Evolutionary conservation across 1,284 basidiomycete species (phyloP).

Genomic region (Moesziomyces antarcticus): DNA sequence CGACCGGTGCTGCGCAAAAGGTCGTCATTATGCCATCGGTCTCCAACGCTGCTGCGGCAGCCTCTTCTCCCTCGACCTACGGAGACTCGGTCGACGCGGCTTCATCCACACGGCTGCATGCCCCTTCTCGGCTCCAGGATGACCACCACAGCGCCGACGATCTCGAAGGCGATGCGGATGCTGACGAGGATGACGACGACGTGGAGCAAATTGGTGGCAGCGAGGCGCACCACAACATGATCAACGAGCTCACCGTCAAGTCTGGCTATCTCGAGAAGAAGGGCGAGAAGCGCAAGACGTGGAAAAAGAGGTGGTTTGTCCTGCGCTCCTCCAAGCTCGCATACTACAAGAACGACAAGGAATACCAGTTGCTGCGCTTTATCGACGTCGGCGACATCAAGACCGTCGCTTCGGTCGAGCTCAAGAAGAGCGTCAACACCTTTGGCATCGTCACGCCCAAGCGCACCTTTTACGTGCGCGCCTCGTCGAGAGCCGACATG

Average conservation of each 20-base stretch:
- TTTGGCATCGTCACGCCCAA: constrained; percentile 92
- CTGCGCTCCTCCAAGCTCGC: constrained; percentile 88
- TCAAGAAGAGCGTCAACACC: constrained; percentile 89
- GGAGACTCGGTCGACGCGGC: background rate
- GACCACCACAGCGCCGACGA: constrained; percentile 28
- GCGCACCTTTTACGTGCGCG: constrained; percentile 93
- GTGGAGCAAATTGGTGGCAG: constrained; percentile 77
- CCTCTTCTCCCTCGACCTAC: constrained; percentile 2
- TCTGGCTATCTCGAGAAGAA: constrained; percentile 94
- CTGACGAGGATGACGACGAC: constrained; percentile 78
- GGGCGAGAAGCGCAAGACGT: constrained; percentile 95
- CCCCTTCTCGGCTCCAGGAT: constrained; percentile 13
- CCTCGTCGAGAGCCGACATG: constrained; percentile 78
- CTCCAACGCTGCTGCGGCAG: constrained; percentile 7
- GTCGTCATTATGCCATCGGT: background rate
- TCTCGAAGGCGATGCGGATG: constrained; percentile 47
- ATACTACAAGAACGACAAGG: constrained; percentile 90
- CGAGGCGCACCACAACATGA: constrained; percentile 67
- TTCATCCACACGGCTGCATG: background rate
- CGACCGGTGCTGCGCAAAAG: background rate
- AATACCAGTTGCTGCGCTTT: constrained; percentile 80
- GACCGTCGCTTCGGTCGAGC: constrained; percentile 84
- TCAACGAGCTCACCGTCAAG: constrained; percentile 80
- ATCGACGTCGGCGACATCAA: constrained; percentile 90
- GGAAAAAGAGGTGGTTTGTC: constrained; percentile 99